Conservation (phyloP, 805 yeast species). For the Yamadazyma ubonensis region DNA sequence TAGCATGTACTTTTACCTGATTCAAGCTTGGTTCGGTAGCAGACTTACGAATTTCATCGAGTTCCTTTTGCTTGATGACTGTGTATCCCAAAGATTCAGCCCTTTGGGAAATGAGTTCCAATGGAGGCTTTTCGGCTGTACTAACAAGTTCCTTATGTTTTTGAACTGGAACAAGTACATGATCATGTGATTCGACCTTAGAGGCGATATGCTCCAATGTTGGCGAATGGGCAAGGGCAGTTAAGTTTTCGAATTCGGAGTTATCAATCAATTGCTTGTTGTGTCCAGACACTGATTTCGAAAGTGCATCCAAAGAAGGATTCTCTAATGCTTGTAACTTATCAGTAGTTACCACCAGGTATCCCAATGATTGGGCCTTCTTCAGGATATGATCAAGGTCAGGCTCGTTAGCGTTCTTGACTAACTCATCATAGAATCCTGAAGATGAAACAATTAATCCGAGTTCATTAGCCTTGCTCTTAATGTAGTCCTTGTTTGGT, state of each 20-base stretch:
- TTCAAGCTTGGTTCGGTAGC: constrained; percentile 36
- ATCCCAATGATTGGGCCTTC: constrained; percentile 20
- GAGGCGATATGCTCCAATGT: constrained; percentile 15
- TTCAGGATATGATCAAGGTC: constrained; percentile 21
- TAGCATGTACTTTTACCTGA: constrained; percentile 36
- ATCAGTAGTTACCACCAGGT: constrained; percentile 6
- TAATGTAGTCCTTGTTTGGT: constrained; percentile 33
- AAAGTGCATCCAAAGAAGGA: constrained; percentile 14
- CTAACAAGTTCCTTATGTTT: constrained; percentile 16
- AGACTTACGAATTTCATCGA: constrained; percentile 17
- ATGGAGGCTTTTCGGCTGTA: constrained; percentile 20
- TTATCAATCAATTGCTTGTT: constrained; percentile 11
- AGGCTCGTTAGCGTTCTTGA: constrained; percentile 25
- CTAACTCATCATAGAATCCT: constrained; percentile 30
- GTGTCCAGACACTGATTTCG: constrained; percentile 8
- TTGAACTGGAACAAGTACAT: constrained; percentile 15
- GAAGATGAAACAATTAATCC: constrained; percentile 33
- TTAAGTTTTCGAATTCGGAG: constrained; percentile 15
- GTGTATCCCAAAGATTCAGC: constrained; percentile 17
- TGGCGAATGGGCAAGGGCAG: constrained; percentile 22
- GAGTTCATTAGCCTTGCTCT: constrained; percentile 33
- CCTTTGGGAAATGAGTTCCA: constrained; percentile 16
- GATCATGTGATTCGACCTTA: constrained; percentile 11
- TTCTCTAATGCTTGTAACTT: constrained; percentile 4
- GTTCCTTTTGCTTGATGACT: constrained; percentile 16